Conservation (phyloP, 75 land plant species). For the Gnetum montanum region DNA sequence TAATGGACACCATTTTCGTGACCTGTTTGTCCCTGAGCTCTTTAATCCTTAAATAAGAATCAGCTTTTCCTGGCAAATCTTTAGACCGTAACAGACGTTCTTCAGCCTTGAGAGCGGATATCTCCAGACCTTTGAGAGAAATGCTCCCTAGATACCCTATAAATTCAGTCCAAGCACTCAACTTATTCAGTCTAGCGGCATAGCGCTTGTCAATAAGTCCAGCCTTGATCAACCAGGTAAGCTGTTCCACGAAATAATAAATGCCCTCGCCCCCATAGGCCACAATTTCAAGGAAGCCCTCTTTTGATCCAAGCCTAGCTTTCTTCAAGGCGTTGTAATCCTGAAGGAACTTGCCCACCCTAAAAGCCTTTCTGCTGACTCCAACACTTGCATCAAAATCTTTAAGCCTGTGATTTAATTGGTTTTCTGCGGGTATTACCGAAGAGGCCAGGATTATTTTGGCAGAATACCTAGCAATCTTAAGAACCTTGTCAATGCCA, state of each 20-base stretch:
- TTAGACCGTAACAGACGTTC: slow-evolving; percentile 21
- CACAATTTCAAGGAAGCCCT: slow-evolving; percentile 28
- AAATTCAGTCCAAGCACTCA: slow-evolving; percentile 85
- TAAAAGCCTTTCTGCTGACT: slow-evolving; percentile 86
- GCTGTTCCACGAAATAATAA: slow-evolving; percentile 87
- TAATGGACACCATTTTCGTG: slow-evolving; percentile 63
- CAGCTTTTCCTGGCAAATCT: slow-evolving; percentile 12
- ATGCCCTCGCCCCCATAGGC: slow-evolving; percentile 86
- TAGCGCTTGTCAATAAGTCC: slow-evolving; percentile 54
- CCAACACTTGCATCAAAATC: slow-evolving; percentile 92
- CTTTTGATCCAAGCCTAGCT: slow-evolving; percentile 11
- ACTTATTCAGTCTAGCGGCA: slow-evolving; percentile 33
- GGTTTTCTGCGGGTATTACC: slow-evolving; percentile 12
- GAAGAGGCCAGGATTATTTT: slow-evolving; percentile 73
- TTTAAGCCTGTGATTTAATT: slow-evolving; percentile 36
- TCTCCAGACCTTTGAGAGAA: slow-evolving; percentile 39
- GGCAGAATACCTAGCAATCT: slow-evolving; percentile 81
- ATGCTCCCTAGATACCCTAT: slow-evolving; percentile 87
- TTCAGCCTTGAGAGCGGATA: slow-evolving; percentile 30
- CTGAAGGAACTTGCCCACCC: slow-evolving; percentile 95
- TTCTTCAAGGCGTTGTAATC: slow-evolving; percentile 64
- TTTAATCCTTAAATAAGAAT: slow-evolving; percentile 17
- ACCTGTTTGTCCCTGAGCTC: slow-evolving; percentile 40
- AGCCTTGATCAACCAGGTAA: slow-evolving; percentile 81
- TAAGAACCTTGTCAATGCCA: slow-evolving; percentile 95